Evolutionary conservation across 2,329 filamentous ascomycete species (phyloP), one percentile per base, ranked within the genome.

Genomic region (Fusarium hainanense): DNA sequence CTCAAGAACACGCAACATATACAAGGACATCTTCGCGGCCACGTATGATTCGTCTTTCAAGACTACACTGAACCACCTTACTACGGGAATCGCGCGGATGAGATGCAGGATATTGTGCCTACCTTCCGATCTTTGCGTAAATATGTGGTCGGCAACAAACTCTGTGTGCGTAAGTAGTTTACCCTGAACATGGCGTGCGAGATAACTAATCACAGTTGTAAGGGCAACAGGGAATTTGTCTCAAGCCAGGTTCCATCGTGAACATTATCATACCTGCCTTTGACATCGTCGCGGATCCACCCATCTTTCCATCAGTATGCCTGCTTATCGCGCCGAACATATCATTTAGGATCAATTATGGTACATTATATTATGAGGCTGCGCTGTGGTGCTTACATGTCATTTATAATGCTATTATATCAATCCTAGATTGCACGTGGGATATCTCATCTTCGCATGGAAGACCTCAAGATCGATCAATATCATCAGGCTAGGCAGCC

Each of bases 331-430:
- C 16, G 16, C 32, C 1, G 16, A 37, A 37, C 34, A 37, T 37
- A n/a, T n/a, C 18, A 37, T 37, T 12, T 4, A 12, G 34, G 34
- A 11, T n/a, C 34, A n/a, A 37, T n/a, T 7, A n/a, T n/a, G 18
- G 34, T 37, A 37, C 12, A 4, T n/a, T 6, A 12, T n/a, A n/a
- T 37, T 7, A 37, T 37, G 10, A n/a, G 34, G 6, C 34, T 37
- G 3, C 2, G 34, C 10, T n/a, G n/a, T n/a, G 3, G 6, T 12
- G 18, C 10, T n/a, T n/a, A 11, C 5, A 12, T 11, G 34, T 4
- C 34, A n/a, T 7, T n/a, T 10, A 2, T 2, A 10, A 10, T 18
- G 16, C 16, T 34, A 34, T 18, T 10, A 10, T 18, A 18, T 18
- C 32, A 34, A 34, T 34, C 16, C 16, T 34, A 1, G 16, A 34